These are phyloP conservation scores for Aspergillus bertholletiae DNA, from an alignment of 495 filamentous ascomycete species.

Conservation along the genomic window DNA sequence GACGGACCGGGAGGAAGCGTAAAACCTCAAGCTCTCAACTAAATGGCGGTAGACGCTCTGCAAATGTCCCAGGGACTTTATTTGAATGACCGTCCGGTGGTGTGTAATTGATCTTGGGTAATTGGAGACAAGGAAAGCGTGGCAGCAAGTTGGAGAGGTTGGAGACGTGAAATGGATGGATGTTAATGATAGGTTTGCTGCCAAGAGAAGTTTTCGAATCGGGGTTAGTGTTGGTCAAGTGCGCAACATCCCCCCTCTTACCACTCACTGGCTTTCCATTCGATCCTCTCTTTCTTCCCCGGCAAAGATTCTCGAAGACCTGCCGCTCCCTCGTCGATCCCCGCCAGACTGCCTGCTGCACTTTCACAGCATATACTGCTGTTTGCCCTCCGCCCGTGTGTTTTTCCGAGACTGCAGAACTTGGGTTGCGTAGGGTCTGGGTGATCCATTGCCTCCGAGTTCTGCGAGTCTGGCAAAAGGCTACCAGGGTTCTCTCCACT, in stretches of 20 bases:
- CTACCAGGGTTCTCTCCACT: slow-evolving; percentile 23
- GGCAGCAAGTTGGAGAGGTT: not conserved
- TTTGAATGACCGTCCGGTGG: not conserved
- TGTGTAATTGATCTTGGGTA: not conserved
- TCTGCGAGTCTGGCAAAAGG: slow-evolving; percentile 29
- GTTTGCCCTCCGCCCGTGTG: not conserved
- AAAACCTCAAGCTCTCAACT: not conserved
- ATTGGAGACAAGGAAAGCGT: not conserved
- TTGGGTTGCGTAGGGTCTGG: slow-evolving; percentile 11
- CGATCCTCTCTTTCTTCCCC: slow-evolving; percentile 23
- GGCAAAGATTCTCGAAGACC: slow-evolving; percentile 19
- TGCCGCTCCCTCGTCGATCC: slow-evolving; percentile 6
- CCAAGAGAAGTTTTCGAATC: slow-evolving; percentile 22
- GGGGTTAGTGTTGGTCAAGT: slow-evolving; percentile 18
- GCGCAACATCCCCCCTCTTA: slow-evolving; percentile 22
- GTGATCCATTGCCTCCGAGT: slow-evolving; percentile 27
- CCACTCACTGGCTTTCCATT: slow-evolving; percentile 15
- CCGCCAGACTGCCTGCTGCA: slow-evolving; percentile 9
- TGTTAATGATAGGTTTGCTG: slow-evolving; percentile 5
- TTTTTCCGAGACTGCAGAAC: slow-evolving; percentile 17
- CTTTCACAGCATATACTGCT: not conserved
- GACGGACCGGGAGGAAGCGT: slow-evolving; percentile 8
- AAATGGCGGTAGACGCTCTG: not conserved
- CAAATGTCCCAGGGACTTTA: not conserved
- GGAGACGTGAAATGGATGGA: not conserved